phyloP scores from a whole-genome alignment of 148 eudicot species.

The Spergularia marina region DNA sequence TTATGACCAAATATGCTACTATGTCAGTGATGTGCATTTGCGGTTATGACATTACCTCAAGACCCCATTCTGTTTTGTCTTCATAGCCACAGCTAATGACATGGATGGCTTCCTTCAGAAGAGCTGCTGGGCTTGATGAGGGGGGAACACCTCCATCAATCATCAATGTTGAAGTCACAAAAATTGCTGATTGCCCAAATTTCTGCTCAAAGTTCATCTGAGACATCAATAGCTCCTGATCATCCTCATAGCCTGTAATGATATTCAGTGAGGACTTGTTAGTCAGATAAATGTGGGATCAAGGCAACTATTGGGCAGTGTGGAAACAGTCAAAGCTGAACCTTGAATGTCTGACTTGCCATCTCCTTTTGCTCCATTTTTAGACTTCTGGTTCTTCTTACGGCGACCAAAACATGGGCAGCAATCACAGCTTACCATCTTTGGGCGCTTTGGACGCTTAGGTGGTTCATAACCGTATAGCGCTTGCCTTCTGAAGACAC shows the following conservation, averaged over 20 bases:
- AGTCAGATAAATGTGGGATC: constrained; percentile 7
- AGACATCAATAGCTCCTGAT: constrained; percentile 74
- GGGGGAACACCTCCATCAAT: constrained; percentile 98
- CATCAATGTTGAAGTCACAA: constrained; percentile 94
- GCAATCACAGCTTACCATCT: constrained; percentile 94
- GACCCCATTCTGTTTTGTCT: constrained; percentile 98
- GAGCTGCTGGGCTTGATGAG: constrained; percentile 92
- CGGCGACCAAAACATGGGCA: constrained; percentile 99
- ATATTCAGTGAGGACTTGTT: constrained; percentile 3
- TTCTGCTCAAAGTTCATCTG: constrained; percentile 97
- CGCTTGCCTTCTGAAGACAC: constrained; percentile 96
- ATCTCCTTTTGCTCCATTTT: constrained; percentile 54
- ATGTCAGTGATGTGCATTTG: not conserved
- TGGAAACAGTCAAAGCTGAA: constrained; percentile 23
- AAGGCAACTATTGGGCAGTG: not conserved
- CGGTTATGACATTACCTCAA: constrained; percentile 52
- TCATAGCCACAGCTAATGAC: constrained; percentile 98
- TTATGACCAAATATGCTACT: not conserved
- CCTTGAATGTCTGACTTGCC: constrained; percentile 57
- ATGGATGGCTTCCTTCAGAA: constrained; percentile 96
- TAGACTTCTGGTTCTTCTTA: constrained; percentile 57
- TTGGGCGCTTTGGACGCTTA: constrained; percentile 89
- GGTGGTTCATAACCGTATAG: constrained; percentile 96
- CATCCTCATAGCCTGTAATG: constrained; percentile 56
- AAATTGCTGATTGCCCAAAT: constrained; percentile 89